Percentiles rank a stretch among this genome's conserved stretches.
Evolutionary conservation across 1,284 basidiomycete genomes (phyloP).

Genomic region (Amylostereum chailletii): DNA sequence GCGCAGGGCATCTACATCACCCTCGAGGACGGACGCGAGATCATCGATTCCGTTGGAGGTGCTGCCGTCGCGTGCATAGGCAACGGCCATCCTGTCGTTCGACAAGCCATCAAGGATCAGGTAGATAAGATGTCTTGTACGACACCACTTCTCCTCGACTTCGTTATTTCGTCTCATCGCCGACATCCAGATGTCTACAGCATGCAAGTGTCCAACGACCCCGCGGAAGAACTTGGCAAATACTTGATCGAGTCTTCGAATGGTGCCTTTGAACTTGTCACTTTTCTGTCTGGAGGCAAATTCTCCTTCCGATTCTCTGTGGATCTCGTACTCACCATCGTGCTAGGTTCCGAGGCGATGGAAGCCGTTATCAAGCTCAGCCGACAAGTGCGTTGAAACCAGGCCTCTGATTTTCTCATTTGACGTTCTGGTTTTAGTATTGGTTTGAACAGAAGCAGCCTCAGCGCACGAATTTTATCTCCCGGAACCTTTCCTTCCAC

Average conservation of each 20-base stretch:
- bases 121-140: constrained; percentile 65
- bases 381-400: constrained; percentile 44
- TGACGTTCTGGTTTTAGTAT: constrained; percentile 34
- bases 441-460: constrained; percentile 62
- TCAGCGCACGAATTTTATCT: constrained; percentile 70
- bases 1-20: constrained; percentile 64
- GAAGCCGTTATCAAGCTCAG: constrained; percentile 73
- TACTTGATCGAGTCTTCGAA: constrained; percentile 50
- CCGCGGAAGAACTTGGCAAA: constrained; percentile 70
- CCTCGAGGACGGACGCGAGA: constrained; percentile 53
- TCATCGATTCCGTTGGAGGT: constrained; percentile 76
- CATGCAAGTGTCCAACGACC: constrained; percentile 68
- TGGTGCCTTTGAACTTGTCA: constrained; percentile 64
- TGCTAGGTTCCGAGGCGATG: constrained; percentile 75
- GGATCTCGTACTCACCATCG: constrained; percentile 1
- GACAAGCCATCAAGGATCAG: constrained; percentile 69
- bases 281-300: constrained; percentile 66
- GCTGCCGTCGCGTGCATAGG: constrained; percentile 80
- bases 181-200: constrained; percentile 62
- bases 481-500: constrained; percentile 73
- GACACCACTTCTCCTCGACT: constrained; percentile 6
- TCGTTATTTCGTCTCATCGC: not conserved
- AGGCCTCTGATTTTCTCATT: not conserved
- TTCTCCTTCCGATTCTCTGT: constrained; percentile 2
- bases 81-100: constrained; percentile 61